Evolutionary conservation across 495 filamentous ascomycete genomes (phyloP).

Genomic region (Penicillium coprophilum): DNA sequence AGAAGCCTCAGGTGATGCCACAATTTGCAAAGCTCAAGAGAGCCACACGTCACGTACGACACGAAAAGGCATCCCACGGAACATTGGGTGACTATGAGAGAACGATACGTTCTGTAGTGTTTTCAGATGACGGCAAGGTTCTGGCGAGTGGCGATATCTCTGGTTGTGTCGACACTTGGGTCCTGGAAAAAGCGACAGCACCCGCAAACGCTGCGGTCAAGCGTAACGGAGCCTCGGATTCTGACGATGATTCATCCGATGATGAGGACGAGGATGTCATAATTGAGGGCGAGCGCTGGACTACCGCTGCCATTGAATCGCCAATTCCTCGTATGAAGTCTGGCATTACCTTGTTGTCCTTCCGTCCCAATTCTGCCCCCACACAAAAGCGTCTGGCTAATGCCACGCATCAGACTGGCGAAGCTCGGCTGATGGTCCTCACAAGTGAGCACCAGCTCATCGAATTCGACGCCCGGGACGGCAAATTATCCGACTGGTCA

Average conservation of each 20-base stretch:
- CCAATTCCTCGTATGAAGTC: constrained; percentile 76
- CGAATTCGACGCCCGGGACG: constrained; percentile 72
- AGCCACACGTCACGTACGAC: constrained; percentile 54
- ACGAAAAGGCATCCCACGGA: constrained; percentile 56
- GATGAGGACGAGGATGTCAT: constrained; percentile 44
- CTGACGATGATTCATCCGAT: constrained; percentile 54
- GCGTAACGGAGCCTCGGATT: constrained; percentile 33
- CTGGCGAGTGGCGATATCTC: constrained; percentile 76
- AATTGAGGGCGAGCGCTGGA: constrained; percentile 61
- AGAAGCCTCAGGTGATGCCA: constrained; percentile 46
- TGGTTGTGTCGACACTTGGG: constrained; percentile 85
- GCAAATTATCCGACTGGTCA: constrained; percentile 80
- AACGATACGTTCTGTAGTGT: constrained; percentile 69
- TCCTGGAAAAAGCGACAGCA: constrained; percentile 59
- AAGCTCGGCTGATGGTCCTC: constrained; percentile 69
- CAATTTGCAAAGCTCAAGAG: constrained; percentile 56
- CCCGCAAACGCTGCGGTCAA: constrained; percentile 30
- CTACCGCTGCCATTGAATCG: constrained; percentile 61
- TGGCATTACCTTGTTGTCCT: constrained; percentile 69
- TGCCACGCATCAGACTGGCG: constrained; percentile 31
- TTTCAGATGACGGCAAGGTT: constrained; percentile 78
- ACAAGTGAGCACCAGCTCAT: constrained; percentile 74
- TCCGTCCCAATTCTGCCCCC: constrained; percentile 52
- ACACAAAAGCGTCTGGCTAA: constrained; percentile 38
- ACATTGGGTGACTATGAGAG: constrained; percentile 76